phyloP scores from a whole-genome alignment of 495 filamentous ascomycete species.

The Penicillium odoratum region DNA sequence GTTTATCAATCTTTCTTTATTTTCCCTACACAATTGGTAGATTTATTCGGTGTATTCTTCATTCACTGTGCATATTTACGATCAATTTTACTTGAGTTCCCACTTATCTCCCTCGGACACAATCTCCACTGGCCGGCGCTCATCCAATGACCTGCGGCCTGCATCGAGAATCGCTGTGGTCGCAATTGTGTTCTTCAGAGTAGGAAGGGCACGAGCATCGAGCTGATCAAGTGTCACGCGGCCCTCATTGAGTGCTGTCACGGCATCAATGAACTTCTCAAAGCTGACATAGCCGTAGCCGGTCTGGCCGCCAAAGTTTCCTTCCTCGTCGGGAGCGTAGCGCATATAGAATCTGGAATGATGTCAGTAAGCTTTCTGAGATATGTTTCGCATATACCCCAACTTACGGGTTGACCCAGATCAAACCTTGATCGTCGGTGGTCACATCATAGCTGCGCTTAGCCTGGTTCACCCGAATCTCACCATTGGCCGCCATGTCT shows the following conservation, averaged over 20 bases:
- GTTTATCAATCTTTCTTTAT: neutral
- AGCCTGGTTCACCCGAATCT: slow-evolving; percentile 88
- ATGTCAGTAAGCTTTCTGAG: neutral
- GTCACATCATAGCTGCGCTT: slow-evolving; percentile 96
- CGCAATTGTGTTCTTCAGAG: slow-evolving; percentile 82
- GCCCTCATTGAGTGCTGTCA: slow-evolving; percentile 72
- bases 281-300: slow-evolving; percentile 94
- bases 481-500: slow-evolving; percentile 78
- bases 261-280: slow-evolving; percentile 93
- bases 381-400: neutral
- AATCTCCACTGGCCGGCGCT: slow-evolving; percentile 75
- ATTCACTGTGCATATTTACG: slow-evolving; percentile 3
- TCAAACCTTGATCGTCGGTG: slow-evolving; percentile 67
- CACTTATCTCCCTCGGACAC: slow-evolving; percentile 60
- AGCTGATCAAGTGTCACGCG: slow-evolving; percentile 68
- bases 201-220: slow-evolving; percentile 79
- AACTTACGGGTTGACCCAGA: slow-evolving; percentile 77
- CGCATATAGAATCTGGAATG: slow-evolving; percentile 79
- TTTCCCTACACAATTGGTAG: neutral
- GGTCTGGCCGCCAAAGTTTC: slow-evolving; percentile 87
- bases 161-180: slow-evolving; percentile 91
- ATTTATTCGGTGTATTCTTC: neutral
- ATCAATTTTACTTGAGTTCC: slow-evolving; percentile 59
- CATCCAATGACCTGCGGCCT: slow-evolving; percentile 77
- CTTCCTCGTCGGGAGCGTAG: slow-evolving; percentile 92